Conservation (phyloP, 306 rosid species). For the Prunus armeniaca region DNA sequence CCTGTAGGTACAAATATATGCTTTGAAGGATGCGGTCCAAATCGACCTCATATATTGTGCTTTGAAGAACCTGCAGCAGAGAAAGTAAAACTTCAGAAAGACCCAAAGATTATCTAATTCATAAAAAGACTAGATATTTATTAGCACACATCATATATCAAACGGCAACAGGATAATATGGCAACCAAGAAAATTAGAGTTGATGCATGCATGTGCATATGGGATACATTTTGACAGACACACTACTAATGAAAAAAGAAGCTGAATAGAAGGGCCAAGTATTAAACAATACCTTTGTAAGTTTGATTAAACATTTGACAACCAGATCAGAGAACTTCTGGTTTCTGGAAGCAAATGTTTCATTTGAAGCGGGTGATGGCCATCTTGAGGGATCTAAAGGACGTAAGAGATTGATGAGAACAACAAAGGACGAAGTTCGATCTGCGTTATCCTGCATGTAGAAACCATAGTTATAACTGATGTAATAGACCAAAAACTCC, state of each 20-base stretch:
- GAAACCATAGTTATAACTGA: conserved; percentile 20
- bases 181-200: neutral
- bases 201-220: neutral
- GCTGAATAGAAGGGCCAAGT: neutral
- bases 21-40: conserved; percentile 96
- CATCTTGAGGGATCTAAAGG: conserved; percentile 97
- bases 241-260: neutral
- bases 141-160: neutral
- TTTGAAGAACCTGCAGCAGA: conserved; percentile 84
- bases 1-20: conserved; percentile 94
- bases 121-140: neutral
- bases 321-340: conserved; percentile 97
- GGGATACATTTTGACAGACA: neutral
- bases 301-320: conserved; percentile 98
- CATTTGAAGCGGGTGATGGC: conserved; percentile 87
- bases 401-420: conserved; percentile 81
- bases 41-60: conserved; percentile 92
- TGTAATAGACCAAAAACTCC: neutral
- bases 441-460: conserved; percentile 92
- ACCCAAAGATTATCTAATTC: neutral
- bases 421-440: conserved; percentile 93
- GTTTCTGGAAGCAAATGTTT: conserved; percentile 80
- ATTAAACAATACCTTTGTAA: conserved; percentile 67
- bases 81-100: conserved; percentile 12
- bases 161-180: neutral